Evolutionary conservation across 768 basidiomycete genomes (phyloP).

Genomic region (Myochromella boudieri): DNA sequence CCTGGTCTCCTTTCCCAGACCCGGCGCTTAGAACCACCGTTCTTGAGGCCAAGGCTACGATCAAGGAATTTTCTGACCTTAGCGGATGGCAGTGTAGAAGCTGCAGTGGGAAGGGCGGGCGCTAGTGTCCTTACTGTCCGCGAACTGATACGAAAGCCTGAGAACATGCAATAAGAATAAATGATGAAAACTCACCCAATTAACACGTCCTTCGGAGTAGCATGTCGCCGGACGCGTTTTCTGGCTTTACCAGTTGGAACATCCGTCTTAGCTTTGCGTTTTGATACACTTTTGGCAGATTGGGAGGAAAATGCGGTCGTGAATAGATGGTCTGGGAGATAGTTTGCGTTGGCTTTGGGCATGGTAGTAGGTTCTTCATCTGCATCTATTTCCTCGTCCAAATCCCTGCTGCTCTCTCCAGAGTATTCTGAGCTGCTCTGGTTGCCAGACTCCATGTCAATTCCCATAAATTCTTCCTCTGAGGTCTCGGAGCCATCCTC

Average conservation of each 20-base stretch:
- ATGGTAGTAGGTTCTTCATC: slow-evolving; percentile 20
- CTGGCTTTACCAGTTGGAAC: slow-evolving; percentile 24
- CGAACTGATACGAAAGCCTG: slow-evolving; percentile 35
- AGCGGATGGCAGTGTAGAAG: slow-evolving; percentile 46
- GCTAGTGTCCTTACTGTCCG: slow-evolving; percentile 51
- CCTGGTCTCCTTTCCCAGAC: slow-evolving; percentile 65
- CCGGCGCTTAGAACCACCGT: slow-evolving; percentile 34
- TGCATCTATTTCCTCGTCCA: slow-evolving; percentile 22
- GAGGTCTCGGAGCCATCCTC: slow-evolving; percentile 27
- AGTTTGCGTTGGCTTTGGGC: slow-evolving; percentile 34
- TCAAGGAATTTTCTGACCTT: slow-evolving; percentile 53
- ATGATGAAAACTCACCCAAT: slow-evolving; percentile 46
- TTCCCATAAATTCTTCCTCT: slow-evolving; percentile 22
- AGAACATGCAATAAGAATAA: slow-evolving; percentile 1
- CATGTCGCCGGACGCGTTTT: slow-evolving; percentile 28
- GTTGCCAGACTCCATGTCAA: slow-evolving; percentile 19
- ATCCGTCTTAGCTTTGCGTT: slow-evolving; percentile 23
- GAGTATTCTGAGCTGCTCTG: too few relatives aligned
- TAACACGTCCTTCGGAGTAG: slow-evolving; percentile 46
- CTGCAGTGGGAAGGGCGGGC: slow-evolving; percentile 27
- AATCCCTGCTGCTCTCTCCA: slow-evolving; percentile 23
- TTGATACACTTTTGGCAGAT: slow-evolving; percentile 18
- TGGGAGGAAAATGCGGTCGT: slow-evolving; percentile 44
- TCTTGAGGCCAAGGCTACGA: slow-evolving; percentile 48
- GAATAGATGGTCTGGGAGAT: slow-evolving; percentile 71